phyloP scores from a whole-genome alignment of 2,329 filamentous ascomycete species.

The Epichloe sp. region DNA sequence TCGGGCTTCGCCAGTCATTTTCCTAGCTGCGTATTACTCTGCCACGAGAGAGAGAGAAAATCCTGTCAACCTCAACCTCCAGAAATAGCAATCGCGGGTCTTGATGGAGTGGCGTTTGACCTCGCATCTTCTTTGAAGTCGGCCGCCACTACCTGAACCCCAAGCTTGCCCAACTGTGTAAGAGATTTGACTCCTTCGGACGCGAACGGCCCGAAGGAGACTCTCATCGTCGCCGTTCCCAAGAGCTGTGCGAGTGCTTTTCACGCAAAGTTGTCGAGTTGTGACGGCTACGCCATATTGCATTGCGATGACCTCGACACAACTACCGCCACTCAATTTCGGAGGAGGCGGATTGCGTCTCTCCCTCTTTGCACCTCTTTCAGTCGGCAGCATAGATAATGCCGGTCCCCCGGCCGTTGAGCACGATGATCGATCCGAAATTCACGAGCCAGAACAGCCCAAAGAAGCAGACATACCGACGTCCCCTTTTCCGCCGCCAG shows the following conservation, averaged over 20 bases:
- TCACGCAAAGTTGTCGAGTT: background rate
- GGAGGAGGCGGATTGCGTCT: conserved; percentile 17
- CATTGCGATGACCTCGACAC: conserved; percentile 15
- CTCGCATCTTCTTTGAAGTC: background rate
- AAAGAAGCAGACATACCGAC: background rate
- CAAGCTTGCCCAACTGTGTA: background rate
- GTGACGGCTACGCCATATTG: background rate
- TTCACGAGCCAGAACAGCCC: background rate
- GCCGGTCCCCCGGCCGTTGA: background rate
- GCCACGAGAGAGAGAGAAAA: background rate
- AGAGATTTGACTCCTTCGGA: background rate
- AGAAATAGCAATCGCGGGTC: background rate
- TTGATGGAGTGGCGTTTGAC: conserved; percentile 1
- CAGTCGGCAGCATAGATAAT: conserved; percentile 6
- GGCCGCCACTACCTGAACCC: background rate
- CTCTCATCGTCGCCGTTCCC: background rate
- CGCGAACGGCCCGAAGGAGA: background rate
- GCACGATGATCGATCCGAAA: background rate
- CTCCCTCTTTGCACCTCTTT: conserved; percentile 16
- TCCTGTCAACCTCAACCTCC: background rate
- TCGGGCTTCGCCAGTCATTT: background rate
- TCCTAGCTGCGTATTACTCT: background rate
- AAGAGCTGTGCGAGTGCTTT: background rate
- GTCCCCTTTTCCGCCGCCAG: conserved; percentile 8
- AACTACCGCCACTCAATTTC: conserved; percentile 18